Evolutionary conservation across 2,329 filamentous ascomycete genomes (phyloP).

Genomic region (Neofusicoccum parvum): DNA sequence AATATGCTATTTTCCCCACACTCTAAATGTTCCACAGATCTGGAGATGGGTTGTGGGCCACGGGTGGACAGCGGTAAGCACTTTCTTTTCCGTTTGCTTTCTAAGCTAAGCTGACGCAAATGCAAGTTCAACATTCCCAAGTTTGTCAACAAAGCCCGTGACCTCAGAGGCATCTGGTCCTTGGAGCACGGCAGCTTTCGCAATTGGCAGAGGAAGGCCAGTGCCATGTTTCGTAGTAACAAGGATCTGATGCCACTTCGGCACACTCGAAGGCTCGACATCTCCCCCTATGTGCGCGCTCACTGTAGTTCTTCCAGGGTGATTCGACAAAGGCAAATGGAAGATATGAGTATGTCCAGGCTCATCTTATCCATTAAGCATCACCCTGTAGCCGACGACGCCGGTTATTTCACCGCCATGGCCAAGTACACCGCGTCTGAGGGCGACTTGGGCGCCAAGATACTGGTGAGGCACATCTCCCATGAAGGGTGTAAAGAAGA

Average conservation of each 20-base stretch:
- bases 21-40: background rate
- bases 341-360: slow-evolving; percentile 1
- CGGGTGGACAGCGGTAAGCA: slow-evolving; percentile 1
- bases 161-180: background rate
- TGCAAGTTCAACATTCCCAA: background rate
- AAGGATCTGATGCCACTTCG: background rate
- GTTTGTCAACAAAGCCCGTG: background rate
- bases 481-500: too few species aligned
- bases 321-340: background rate
- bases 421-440: background rate
- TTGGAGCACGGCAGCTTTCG: background rate
- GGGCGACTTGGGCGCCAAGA: background rate
- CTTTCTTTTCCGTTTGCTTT: too few species aligned
- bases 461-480: background rate
- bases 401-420: background rate
- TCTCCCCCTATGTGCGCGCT: background rate
- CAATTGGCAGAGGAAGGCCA: background rate
- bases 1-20: background rate
- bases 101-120: background rate
- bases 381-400: background rate
- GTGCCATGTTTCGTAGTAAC: background rate
- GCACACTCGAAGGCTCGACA: background rate
- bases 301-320: background rate
- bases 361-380: background rate
- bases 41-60: background rate